phyloP scores from a whole-genome alignment of 108 stramenopile species.

The Nitzschia putrida region DNA sequence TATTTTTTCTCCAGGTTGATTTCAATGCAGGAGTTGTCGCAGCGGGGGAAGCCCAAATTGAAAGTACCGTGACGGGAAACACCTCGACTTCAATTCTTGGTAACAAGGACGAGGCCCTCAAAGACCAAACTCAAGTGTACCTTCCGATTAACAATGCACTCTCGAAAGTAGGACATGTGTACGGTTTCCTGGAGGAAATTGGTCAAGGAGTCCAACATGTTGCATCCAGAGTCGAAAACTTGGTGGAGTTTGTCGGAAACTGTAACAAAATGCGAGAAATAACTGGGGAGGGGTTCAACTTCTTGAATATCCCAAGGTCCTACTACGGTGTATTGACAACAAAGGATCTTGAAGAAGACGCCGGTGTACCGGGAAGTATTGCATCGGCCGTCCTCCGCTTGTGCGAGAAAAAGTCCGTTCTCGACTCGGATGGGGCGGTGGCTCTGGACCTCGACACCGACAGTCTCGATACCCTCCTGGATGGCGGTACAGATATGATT shows the following conservation, averaged over 20 bases:
- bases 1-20: conserved; percentile 49
- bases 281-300: conserved; percentile 84
- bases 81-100: conserved; percentile 37
- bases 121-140: conserved; percentile 80
- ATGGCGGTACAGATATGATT: background rate
- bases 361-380: conserved; percentile 40
- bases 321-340: conserved; percentile 81
- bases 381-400: conserved; percentile 47
- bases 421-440: conserved; percentile 64
- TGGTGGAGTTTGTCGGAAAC: conserved; percentile 74
- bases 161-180: conserved; percentile 85
- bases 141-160: conserved; percentile 92
- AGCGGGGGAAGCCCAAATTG: conserved; percentile 90
- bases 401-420: conserved; percentile 38
- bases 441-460: conserved; percentile 44
- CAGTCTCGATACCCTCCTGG: conserved; percentile 33
- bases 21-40: conserved; percentile 93
- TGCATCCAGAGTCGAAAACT: conserved; percentile 79
- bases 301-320: conserved; percentile 78
- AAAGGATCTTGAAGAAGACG: conserved; percentile 32
- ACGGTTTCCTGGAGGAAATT: conserved; percentile 80
- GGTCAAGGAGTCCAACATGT: conserved; percentile 91
- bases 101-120: conserved; percentile 52
- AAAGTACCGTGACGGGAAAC: conserved; percentile 88
- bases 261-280: conserved; percentile 74